Evolutionary conservation across 768 basidiomycete species (phyloP), one percentile per base, ranked within the genome.

Genomic region (Arthromyces matolae): DNA sequence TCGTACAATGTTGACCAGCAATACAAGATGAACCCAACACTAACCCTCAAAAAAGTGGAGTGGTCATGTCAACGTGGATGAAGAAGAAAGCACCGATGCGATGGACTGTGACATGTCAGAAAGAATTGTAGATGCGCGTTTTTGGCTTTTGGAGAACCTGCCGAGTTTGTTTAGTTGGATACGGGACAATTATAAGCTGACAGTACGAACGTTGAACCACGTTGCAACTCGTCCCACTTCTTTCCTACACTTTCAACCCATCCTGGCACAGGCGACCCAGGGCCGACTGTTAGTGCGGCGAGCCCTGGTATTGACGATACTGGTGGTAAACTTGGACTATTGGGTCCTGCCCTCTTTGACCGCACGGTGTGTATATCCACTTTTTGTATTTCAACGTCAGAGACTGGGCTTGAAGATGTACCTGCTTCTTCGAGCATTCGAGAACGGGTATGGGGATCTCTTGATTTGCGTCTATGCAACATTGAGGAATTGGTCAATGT

Each of bases 141-240:
- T 86, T 49, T 83, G 83, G 56, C 69, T 73, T 55, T 81, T 85
- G 14, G 79, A 69, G 57, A 87, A 77, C n/a, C 86, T 88, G 18
- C 35, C 10, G 45, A n/a, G 40, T 14, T 16, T 42, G 23, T 36
- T 24, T 32, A 12, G 32, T 22, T 18, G 19, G 18, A 7, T 31
- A 44, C 3, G 8, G 24, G 35, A 52, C 52, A 51, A 32, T n/a
- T 32, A n/a, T 14, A 38, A 48, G 29, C 44, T 20, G 7, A 38
- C 14, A 39, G 31, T 34, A 79, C 80, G 53, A 58, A 85, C 83
- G 76, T 77, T 31, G 75, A 66, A 46, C 71, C 71, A 14, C 67
- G 69, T 59, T 78, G 79, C 22, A 85, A 55, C 54, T 79, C 80
- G 49, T 75, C 79, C 65, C 80, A 76, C 54, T 77, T 80, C 64